phyloP scores from a whole-genome alignment of 179 eudicot genomes.

The Silene coronaria region DNA sequence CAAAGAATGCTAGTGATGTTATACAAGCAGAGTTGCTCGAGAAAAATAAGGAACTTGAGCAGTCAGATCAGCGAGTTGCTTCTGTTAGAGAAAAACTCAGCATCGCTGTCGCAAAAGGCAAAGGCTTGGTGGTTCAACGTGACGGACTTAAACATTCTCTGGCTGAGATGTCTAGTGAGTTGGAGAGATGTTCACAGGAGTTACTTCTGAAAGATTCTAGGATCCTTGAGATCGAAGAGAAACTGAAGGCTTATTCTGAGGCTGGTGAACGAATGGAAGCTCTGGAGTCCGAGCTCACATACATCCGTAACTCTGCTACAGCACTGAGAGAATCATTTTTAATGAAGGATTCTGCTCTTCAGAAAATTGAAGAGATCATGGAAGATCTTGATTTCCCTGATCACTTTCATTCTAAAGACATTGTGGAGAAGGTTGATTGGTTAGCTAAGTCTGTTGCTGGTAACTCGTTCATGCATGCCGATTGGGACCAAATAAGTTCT shows the following conservation, averaged over 20 bases:
- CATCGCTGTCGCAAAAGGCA: conserved; percentile 95
- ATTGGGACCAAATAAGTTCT: conserved; percentile 70
- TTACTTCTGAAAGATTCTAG: conserved; percentile 62
- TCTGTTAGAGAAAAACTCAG: conserved; percentile 90
- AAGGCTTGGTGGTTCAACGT: conserved; percentile 92
- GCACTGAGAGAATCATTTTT: conserved; percentile 90
- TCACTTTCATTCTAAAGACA: conserved; percentile 69
- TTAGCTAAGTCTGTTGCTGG: conserved; percentile 59
- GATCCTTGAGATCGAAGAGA: conserved; percentile 75
- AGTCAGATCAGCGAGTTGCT: conserved; percentile 82
- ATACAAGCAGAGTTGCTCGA: conserved; percentile 36
- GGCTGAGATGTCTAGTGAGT: conserved; percentile 67
- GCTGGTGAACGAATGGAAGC: conserved; percentile 99
- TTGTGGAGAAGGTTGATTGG: conserved; percentile 86
- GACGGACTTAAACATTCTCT: conserved; percentile 87
- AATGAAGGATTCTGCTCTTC: conserved; percentile 85
- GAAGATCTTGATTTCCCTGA: conserved; percentile 95
- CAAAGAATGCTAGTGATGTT: conserved; percentile 36
- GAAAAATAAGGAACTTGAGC: conserved; percentile 72
- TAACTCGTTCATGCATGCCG: conserved; percentile 46
- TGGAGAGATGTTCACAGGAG: conserved; percentile 71
- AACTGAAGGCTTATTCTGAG: conserved; percentile 74
- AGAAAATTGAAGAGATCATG: conserved; percentile 87
- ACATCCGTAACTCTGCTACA: conserved; percentile 96
- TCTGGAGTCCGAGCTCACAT: conserved; percentile 91